Evolutionary conservation across 1,139 yeast genomes (phyloP), one percentile per base, ranked within the genome.

Genomic region (Geotrichum klebahnii): DNA sequence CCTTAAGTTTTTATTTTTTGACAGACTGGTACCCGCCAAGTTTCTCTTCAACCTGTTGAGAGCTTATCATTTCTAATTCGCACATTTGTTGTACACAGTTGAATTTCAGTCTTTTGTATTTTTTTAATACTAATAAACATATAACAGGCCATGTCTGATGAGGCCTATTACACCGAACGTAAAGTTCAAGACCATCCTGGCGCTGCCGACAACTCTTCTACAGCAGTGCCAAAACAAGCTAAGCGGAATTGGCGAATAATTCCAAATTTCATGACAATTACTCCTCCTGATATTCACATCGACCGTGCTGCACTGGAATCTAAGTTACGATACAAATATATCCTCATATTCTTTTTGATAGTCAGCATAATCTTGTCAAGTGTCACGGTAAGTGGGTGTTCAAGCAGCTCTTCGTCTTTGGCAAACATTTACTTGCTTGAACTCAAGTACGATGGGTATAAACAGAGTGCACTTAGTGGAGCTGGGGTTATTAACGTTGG

Each of bases 371-470:
- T 61, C 9, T 51, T 62, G 10, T 52, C 58, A 20, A 51, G 55
- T 17, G 53, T 62, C 14, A 50, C 58, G 31, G 51, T 62, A 8
- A 53, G 62, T 6, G 62, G 64, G 12, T 62, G 66, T 49, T 45
- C 58, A 5, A 53, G 57, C 35, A 33, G 52, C 12, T 29, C 54
- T 4, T 61, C 53, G 8, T 54, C 53, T 19, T 54, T 57, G 23
- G 58, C 60, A 3, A 51, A 50, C 28, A 50, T 57, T 19, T 61
- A 59, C 46, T 54, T 62, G 9, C 52, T 61, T 19, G 57, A 62
- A 42, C 37, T 56, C 38, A 48, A 47, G 24, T 62, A 62, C 49
- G 54, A 53, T 28, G 54, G 59, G 12, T 56, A 52, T 35, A 57
- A 54, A 16, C 20, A 24, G n/a, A 17, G 47, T 5, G 54, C 55